Percentiles rank a stretch among this genome's conserved stretches.
These are phyloP conservation scores for Amauroascus verrucosus DNA, from an alignment of 2,329 filamentous ascomycete species.

Conservation along the genomic window DNA sequence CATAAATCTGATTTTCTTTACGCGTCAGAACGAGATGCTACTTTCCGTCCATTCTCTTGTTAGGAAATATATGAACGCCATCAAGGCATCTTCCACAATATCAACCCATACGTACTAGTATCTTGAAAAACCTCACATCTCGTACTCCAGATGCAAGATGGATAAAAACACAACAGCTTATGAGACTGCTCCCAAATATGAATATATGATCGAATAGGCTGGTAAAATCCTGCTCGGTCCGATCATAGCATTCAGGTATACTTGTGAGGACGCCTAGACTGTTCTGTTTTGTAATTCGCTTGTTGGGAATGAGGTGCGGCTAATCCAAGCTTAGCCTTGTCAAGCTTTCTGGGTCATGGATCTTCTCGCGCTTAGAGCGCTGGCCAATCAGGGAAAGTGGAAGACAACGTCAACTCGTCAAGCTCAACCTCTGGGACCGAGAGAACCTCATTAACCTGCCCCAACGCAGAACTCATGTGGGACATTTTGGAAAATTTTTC, in stretches of 20 bases:
- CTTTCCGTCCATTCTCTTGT: background rate
- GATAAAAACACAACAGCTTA: constrained; percentile 11
- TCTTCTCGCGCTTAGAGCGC: background rate
- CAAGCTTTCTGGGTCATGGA: too few species aligned
- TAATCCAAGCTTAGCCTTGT: too few species aligned
- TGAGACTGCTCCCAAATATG: background rate
- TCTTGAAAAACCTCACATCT: constrained; percentile 11
- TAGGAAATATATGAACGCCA: constrained; percentile 10
- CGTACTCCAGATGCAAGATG: constrained; percentile 3
- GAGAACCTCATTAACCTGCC: too few species aligned
- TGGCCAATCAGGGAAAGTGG: background rate
- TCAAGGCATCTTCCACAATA: constrained; percentile 9
- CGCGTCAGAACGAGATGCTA: background rate
- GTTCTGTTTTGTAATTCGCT: too few species aligned
- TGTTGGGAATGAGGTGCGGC: too few species aligned
- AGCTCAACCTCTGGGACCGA: background rate
- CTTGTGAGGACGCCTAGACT: too few species aligned
- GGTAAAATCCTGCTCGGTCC: too few species aligned
- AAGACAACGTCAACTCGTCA: background rate
- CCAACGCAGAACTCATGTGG: too few species aligned
- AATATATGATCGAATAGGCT: too few species aligned
- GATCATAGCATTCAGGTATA: too few species aligned
- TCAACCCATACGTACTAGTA: constrained; percentile 8
- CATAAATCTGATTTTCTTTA: too few species aligned
- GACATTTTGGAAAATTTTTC: too few species aligned